phyloP scores from a whole-genome alignment of 352 stramenopile genomes.

The Phytophthora aleatoria region DNA sequence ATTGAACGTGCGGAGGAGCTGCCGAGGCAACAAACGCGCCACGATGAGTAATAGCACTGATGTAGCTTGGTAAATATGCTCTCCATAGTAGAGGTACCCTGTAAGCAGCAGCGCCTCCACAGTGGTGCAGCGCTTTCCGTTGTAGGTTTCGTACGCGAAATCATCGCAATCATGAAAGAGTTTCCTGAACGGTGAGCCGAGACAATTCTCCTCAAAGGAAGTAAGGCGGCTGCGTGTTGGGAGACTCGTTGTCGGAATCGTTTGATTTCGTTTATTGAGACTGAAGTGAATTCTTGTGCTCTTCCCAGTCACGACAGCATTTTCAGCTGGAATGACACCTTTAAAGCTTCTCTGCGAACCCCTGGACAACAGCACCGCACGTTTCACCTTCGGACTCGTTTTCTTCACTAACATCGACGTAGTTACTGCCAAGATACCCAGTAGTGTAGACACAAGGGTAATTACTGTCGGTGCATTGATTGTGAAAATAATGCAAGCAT shows the following conservation, averaged over 20 bases:
- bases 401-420: constrained; percentile 17
- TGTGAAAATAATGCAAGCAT: constrained; percentile 28
- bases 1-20: constrained; percentile 35
- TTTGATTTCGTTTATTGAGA: constrained; percentile 9
- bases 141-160: constrained; percentile 29
- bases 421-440: constrained; percentile 14
- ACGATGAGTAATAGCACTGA: constrained; percentile 20
- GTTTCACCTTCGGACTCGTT: constrained; percentile 13
- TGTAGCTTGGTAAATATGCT: constrained; percentile 27
- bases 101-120: constrained; percentile 23
- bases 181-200: constrained; percentile 23
- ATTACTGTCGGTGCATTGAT: constrained; percentile 22
- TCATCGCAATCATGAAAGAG: constrained; percentile 34
- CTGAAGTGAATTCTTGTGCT: constrained; percentile 8
- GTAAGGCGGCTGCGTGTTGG: constrained; percentile 8
- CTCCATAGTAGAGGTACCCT: constrained; percentile 27
- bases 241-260: background rate
- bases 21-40: constrained; percentile 21
- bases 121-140: constrained; percentile 13
- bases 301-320: background rate
- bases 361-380: background rate
- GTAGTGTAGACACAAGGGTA: constrained; percentile 4
- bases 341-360: constrained; percentile 8
- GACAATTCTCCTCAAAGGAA: constrained; percentile 30
- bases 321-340: background rate